Conservation (phyloP, 2,329 filamentous ascomycete genomes). For the Exophiala bonariae region DNA sequence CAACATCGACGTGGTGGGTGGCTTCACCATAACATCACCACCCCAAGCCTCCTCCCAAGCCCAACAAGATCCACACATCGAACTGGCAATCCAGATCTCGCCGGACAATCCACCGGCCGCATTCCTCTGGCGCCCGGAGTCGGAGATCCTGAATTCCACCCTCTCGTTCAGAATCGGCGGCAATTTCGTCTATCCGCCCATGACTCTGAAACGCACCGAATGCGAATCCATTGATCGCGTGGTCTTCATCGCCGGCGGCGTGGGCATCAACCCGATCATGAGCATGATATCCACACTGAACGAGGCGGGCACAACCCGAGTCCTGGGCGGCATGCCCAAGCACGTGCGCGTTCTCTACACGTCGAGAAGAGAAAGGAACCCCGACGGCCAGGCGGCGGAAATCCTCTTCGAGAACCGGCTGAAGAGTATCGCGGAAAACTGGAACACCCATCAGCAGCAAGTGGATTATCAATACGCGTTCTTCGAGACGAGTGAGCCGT, state of each 20-base stretch:
- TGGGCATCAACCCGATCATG: constrained; percentile 67
- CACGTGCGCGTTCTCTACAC: constrained; percentile 25
- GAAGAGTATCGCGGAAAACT: constrained; percentile 39
- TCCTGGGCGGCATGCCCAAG: constrained; percentile 15
- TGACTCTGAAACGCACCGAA: constrained; percentile 40
- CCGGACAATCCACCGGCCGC: constrained; percentile 70
- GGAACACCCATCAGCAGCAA: constrained; percentile 25
- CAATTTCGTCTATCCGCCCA: constrained; percentile 76
- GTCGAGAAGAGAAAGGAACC: constrained; percentile 23
- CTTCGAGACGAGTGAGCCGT: constrained; percentile 44
- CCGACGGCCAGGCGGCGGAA: constrained; percentile 26
- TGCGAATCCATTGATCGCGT: constrained; percentile 52
- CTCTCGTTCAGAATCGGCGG: constrained; percentile 75
- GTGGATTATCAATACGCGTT: constrained; percentile 47
- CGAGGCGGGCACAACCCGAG: constrained; percentile 11
- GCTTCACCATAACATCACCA: constrained; percentile 83
- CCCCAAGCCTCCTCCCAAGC: constrained; percentile 47
- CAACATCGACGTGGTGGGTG: constrained; percentile 67
- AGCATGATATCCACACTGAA: constrained; percentile 29
- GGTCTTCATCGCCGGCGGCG: constrained; percentile 76
- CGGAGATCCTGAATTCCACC: constrained; percentile 56
- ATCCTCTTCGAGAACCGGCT: constrained; percentile 57
- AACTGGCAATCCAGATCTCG: constrained; percentile 75
- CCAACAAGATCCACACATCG: constrained; percentile 56
- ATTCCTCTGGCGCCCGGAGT: constrained; percentile 68